Conservation (phyloP, 1,284 basidiomycete genomes). For the Omphalotus olearius region DNA sequence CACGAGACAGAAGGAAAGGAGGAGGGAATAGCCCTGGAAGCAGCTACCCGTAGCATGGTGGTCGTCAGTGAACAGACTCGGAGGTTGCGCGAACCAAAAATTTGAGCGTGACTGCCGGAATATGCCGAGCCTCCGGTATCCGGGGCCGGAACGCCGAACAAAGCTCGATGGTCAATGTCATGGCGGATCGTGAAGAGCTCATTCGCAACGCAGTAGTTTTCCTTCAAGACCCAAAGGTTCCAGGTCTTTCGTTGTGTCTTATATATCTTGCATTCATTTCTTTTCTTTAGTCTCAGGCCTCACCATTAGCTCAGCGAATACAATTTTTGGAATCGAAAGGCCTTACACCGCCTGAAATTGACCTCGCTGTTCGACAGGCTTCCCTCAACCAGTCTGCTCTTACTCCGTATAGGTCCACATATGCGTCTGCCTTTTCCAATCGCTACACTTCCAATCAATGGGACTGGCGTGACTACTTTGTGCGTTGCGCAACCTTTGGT, state of each 20-base stretch:
- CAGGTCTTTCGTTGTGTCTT: constrained; percentile 10
- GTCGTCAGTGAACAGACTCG: constrained; percentile 4
- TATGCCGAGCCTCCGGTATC: constrained; percentile 7
- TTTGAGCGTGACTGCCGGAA: constrained; percentile 17
- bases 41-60: constrained; percentile 48
- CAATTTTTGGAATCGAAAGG: constrained; percentile 96
- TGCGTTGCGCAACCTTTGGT: constrained; percentile 35
- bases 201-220: constrained; percentile 80
- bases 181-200: constrained; percentile 64
- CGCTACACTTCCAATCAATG: constrained; percentile 44
- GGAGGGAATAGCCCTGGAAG: constrained; percentile 47
- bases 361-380: constrained; percentile 75
- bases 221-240: constrained; percentile 71
- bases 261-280: neutral
- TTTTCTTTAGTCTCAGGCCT: constrained; percentile 56
- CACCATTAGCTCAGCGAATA: constrained; percentile 80
- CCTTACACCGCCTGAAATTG: constrained; percentile 80
- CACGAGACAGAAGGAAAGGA: constrained; percentile 46
- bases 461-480: constrained; percentile 97
- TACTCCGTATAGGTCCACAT: constrained; percentile 30
- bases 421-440: constrained; percentile 41
- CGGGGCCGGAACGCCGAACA: neutral
- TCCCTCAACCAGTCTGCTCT: constrained; percentile 28
- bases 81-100: constrained; percentile 14
- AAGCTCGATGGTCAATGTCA: constrained; percentile 31